Evolutionary conservation across 495 filamentous ascomycete genomes (phyloP).

Genomic region (Neurospora discreta): DNA sequence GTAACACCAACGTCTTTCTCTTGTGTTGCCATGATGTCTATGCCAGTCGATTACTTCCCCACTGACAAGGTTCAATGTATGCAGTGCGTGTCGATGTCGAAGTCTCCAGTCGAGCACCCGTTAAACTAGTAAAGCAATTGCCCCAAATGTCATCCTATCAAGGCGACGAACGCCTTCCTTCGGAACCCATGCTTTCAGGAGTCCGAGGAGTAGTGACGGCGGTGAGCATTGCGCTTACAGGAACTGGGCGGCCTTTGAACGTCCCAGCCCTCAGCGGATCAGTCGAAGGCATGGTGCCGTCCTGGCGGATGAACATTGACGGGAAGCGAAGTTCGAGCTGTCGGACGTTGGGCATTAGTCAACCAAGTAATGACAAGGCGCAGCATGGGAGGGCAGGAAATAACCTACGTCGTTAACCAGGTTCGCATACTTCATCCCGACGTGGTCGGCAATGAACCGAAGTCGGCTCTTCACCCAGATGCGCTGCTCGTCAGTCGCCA

Average conservation of each 20-base stretch:
- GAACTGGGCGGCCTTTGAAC: neutral
- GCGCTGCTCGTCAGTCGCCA: conserved; percentile 34
- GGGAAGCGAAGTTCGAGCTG: conserved; percentile 36
- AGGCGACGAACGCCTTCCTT: neutral
- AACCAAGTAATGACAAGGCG: neutral
- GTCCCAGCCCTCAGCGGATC: conserved; percentile 4
- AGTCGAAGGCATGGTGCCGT: conserved; percentile 14
- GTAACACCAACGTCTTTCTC: no score
- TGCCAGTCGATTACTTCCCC: no score
- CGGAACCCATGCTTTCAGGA: conserved; percentile 3
- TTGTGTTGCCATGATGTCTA: no score
- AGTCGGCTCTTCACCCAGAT: conserved; percentile 32
- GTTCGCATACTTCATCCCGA: conserved; percentile 36
- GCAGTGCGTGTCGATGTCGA: no score
- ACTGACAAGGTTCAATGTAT: no score
- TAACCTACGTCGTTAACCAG: conserved; percentile 25
- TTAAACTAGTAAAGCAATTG: no score
- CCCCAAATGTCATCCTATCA: neutral
- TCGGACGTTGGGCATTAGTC: neutral
- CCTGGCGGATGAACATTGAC: conserved; percentile 36
- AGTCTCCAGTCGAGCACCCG: no score
- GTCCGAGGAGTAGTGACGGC: neutral
- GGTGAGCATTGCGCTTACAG: neutral
- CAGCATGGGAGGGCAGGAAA: neutral
- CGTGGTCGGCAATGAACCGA: conserved; percentile 25